Percentiles rank a stretch among this genome's conserved stretches.
These are phyloP conservation scores for Balakata baccata DNA, from an alignment of 345 rosid genomes.

Conservation along the genomic window DNA sequence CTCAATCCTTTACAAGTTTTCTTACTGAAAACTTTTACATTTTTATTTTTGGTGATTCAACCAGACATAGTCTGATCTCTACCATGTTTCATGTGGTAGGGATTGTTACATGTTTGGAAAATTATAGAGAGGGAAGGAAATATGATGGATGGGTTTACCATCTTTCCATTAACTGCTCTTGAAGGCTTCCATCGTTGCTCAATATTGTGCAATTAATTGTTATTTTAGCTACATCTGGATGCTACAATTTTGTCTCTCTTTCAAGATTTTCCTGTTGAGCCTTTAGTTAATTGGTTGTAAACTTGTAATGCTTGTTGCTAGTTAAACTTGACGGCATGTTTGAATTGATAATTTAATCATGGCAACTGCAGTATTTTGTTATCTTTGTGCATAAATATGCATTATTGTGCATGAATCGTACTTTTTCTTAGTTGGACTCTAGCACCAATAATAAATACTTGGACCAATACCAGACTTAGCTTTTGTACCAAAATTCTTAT, in stretches of 20 bases:
- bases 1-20: neutral
- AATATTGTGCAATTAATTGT: constrained; percentile 27
- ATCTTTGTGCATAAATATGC: neutral
- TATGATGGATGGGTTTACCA: constrained; percentile 41
- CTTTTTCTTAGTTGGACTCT: no score
- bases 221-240: constrained; percentile 54
- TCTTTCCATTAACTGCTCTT: constrained; percentile 29
- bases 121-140: constrained; percentile 33
- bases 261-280: neutral
- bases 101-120: constrained; percentile 52
- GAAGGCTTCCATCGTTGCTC: constrained; percentile 50
- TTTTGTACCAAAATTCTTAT: no score
- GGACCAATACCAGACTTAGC: no score
- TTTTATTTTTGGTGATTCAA: neutral
- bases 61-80: constrained; percentile 34
- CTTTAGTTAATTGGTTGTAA: neutral
- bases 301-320: neutral
- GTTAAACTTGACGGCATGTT: neutral
- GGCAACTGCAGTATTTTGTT: neutral
- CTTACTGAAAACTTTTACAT: neutral
- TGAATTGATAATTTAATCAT: neutral
- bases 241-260: constrained; percentile 17
- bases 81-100: constrained; percentile 25
- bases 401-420: no score
- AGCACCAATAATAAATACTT: no score